Evolutionary conservation across 2,329 filamentous ascomycete genomes (phyloP).

Genomic region (Pyricularia sp.): DNA sequence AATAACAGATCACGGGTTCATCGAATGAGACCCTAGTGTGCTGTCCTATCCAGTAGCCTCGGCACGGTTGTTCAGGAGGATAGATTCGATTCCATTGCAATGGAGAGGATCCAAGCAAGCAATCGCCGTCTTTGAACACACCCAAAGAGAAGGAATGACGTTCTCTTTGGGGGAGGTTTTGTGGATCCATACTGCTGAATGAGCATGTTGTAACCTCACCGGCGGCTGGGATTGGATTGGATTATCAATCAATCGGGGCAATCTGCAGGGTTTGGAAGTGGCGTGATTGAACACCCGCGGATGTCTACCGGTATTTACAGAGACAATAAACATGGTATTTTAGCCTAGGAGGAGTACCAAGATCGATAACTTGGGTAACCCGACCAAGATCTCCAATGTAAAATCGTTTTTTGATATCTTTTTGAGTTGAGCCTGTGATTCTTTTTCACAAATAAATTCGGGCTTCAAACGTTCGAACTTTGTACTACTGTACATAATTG

Average conservation of each 20-base stretch:
- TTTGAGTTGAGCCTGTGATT: not conserved
- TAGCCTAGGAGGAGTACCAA: not conserved
- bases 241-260: not conserved
- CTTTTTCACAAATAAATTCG: not conserved
- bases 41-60: not conserved
- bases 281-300: not conserved
- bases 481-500: not conserved
- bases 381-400: not conserved
- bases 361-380: not conserved
- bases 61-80: not conserved
- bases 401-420: not conserved
- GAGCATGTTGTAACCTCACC: not conserved
- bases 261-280: not conserved
- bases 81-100: not conserved
- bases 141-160: not conserved
- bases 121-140: no score
- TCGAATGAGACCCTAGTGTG: not conserved
- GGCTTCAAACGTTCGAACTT: not conserved
- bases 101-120: not conserved
- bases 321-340: not conserved
- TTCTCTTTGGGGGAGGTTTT: not conserved
- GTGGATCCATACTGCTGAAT: not conserved
- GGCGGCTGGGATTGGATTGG: not conserved
- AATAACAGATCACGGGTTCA: not conserved
- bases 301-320: not conserved